These are phyloP conservation scores for Sequoia sempervirens DNA, from an alignment of 75 land plant genomes.

Conservation along the genomic window DNA sequence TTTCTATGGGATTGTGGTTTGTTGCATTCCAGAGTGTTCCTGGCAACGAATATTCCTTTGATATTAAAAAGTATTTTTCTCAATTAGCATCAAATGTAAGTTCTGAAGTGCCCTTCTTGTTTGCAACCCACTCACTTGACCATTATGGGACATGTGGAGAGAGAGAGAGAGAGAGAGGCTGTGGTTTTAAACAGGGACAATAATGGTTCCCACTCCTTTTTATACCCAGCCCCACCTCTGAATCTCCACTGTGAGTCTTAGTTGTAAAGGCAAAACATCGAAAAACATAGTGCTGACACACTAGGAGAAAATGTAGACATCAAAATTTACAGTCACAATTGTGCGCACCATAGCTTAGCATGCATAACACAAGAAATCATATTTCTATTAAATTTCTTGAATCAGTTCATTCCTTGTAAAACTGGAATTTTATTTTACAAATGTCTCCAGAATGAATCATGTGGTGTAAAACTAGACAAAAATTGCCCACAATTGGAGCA, in stretches of 20 bases:
- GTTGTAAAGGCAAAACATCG: neutral
- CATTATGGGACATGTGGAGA: no score
- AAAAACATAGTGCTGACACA: neutral
- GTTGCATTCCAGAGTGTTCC: neutral
- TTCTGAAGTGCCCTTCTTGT: no score
- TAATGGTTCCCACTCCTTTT: no score
- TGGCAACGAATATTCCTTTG: neutral
- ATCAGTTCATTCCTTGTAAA: neutral
- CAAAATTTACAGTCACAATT: neutral
- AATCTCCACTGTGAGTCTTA: neutral
- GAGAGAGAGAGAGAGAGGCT: neutral
- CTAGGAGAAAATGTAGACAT: neutral
- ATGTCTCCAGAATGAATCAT: slow-evolving; percentile 2
- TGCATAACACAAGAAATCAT: neutral
- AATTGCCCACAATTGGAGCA: neutral
- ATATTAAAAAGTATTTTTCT: neutral
- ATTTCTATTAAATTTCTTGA: no score
- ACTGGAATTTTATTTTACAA: neutral
- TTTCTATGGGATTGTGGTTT: neutral
- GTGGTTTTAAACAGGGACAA: neutral
- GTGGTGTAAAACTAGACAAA: neutral
- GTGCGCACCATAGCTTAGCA: neutral
- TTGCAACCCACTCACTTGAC: no score
- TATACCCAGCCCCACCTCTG: neutral
- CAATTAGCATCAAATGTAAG: no score